A percentile compares a stretch with the other conserved stretches of the same genome.
These are phyloP conservation scores for Citrullus colocynthis DNA, from an alignment of 306 rosid genomes.

Conservation along the genomic window DNA sequence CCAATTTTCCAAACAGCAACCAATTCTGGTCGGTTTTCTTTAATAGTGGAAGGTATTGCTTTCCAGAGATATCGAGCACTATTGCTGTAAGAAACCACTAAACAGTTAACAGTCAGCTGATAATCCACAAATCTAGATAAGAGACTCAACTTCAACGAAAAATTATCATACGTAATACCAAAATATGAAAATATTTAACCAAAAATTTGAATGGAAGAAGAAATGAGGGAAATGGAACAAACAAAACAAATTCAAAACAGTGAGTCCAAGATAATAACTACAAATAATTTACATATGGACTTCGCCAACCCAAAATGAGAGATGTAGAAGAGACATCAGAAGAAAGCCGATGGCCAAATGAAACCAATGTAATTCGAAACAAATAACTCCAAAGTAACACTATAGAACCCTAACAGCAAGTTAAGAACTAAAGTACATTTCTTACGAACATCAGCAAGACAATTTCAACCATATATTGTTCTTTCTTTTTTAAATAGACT, in stretches of 20 bases:
- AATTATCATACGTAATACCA: neutral
- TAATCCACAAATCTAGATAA: neutral
- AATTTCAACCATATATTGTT: neutral
- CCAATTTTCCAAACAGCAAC: constrained; percentile 71
- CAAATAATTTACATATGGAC: neutral
- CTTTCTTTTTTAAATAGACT: neutral
- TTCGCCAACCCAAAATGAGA: neutral
- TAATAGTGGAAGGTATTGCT: constrained; percentile 46
- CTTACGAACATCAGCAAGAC: neutral
- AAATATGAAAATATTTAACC: neutral
- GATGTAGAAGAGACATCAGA: neutral
- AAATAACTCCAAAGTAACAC: neutral
- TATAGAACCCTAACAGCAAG: neutral
- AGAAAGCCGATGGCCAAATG: neutral
- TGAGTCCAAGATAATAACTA: neutral
- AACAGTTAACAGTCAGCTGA: constrained; percentile 11
- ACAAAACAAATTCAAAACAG: neutral
- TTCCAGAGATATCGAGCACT: constrained; percentile 93
- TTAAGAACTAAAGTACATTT: neutral
- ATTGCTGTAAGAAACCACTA: constrained; percentile 47
- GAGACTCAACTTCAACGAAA: neutral
- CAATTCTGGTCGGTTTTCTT: constrained; percentile 59
- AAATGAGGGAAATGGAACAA: neutral
- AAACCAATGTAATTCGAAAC: neutral
- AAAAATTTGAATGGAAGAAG: neutral